Base-by-base conservation (phyloP, 805 yeast genomes). In the Sugiyamaella lignohabitans region DNA sequence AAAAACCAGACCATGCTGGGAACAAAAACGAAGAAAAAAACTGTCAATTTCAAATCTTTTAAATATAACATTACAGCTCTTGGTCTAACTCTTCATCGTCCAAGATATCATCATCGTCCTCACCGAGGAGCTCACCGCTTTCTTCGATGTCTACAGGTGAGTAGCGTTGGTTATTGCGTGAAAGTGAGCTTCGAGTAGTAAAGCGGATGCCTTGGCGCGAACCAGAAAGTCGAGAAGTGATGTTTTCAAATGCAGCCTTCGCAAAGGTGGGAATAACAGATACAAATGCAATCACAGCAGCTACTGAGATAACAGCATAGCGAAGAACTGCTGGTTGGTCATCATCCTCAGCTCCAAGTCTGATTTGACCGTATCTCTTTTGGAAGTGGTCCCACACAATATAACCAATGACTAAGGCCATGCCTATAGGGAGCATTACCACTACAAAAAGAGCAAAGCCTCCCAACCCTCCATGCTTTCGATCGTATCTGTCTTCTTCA, bases 381-480 rank as follows among this genome's bases (percentile, higher is more conserved):
- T 86, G 79, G 45, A 94, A 95, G 58, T 82, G 77, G 51, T 84
- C 87, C 62, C 84, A 88, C 19, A 87, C 80, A 60, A 86, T 77
- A 75, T 79, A 81, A 1, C 82, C 75, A n/a, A 72, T 68, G 5
- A 75, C 57, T 49, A 76, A 74, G 2, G 79, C 77, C 49, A 70
- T 59, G 1, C 67, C 45, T 2, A 82, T 53, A 14, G 94, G 91
- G 16, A 84, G 56, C 5, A 76, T 56, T 17, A 86, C 65, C 2
- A 84, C 70, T 24, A 78, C 46, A 41, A 78, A 65, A 47, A 83
- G 61, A 11, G 76, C 72, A 18, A 71, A 66, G 0, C 87, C 83
- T 10, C 70, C 74, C 3, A 85, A 58, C 1, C 82, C 79, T 3
- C 61, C 49, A 52, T 79, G 75, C 48, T 72, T 66, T 27, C 66